Base-by-base conservation (phyloP, 306 rosid genomes). In the Castanea crenata region DNA sequence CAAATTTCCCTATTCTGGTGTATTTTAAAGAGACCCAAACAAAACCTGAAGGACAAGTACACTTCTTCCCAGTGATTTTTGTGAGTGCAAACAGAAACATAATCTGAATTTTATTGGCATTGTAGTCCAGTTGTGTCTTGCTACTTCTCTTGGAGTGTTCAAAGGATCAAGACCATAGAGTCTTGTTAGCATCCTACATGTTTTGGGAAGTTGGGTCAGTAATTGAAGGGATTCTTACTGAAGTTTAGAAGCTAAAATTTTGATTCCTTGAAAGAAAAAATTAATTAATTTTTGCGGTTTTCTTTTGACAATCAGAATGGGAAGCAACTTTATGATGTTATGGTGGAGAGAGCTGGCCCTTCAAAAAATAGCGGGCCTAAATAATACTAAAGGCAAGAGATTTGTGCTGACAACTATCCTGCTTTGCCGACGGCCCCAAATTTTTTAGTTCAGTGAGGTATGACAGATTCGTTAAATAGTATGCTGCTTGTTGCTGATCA, bases 301-400 rank as follows among this genome's bases (percentile, higher is more conserved):
- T 69, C 27, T 71, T 83, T 71, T 80, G 61, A 74, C 71, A 64
- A 82, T 65, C 92, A 95, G 98, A 95, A 95, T 80, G 99, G 99
- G 71, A 92, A 92, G 89, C 93, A 90, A 82, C 97, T 93, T 73
- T 93, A 93, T 74, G 95, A 93, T 44, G 84, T 82, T 23, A 91
- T 93, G 99, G 92, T 91, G 87, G 98, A 95, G 86, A 92, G 98
- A 89, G 98, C 99, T 51, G 98, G 99, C 61, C 86, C 93, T 83
- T 95, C 99, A 35, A 82, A 92, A 82, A 95, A 75, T 56, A 95
- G 99, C 49, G 92, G 85, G 12, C 97, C 94, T 34, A 89, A 83
- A 76, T 73, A 83, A 78, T 83, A 85, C 57, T 88, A 49, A 84
- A 74, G 74, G 68, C 71, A 59, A 32, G 21, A 77, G 73, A 76